Evolutionary conservation across 179 eudicot genomes (phyloP), one percentile per base, ranked within the genome.

Genomic region (Amaranthus tricolor): DNA sequence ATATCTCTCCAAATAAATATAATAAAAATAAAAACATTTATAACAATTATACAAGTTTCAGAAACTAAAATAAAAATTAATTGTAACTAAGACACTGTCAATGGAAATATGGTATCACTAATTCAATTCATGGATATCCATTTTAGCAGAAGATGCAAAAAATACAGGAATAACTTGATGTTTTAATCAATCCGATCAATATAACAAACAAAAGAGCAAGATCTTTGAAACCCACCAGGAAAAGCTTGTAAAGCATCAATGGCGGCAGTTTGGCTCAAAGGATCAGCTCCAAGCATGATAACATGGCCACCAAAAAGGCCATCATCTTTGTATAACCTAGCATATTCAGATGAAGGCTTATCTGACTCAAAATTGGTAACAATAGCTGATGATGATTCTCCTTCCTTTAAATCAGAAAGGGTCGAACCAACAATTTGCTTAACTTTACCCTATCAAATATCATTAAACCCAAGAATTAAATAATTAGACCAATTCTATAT

Each of bases 351-450:
- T 7, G 97, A 94, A 12, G 91, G 86, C 76, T 86, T 90, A 80
- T 94, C 96, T 9, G 97, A 94, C 82, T 88, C 98, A 62, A 90
- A 94, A 81, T 94, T 94, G 20, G 98, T 94, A n/a, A 92, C 82
- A 6, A 85, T 79, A 66, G 73, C 80, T 53, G 88, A 76, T 64
- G 84, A 78, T 64, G 85, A 76, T 59, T 72, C 83, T 67, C 74
- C 86, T 55, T 84, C 89, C 67, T 84, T 82, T 50, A 78, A 83
- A 89, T 94, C 98, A 74, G 76, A 78, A 70, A 94, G 91, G 51
- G 98, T 94, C 40, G 98, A 94, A 65, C 97, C 98, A 62, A 94
- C 97, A 80, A 94, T 92, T 84, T 92, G 97, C 86, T 95, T 95
- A 79, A 95, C 99, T 77, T 95, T 95, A 5, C 97, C 99, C 99